phyloP scores from a whole-genome alignment of 2,329 filamentous ascomycete species.

The Cryphonectria carpinicola region DNA sequence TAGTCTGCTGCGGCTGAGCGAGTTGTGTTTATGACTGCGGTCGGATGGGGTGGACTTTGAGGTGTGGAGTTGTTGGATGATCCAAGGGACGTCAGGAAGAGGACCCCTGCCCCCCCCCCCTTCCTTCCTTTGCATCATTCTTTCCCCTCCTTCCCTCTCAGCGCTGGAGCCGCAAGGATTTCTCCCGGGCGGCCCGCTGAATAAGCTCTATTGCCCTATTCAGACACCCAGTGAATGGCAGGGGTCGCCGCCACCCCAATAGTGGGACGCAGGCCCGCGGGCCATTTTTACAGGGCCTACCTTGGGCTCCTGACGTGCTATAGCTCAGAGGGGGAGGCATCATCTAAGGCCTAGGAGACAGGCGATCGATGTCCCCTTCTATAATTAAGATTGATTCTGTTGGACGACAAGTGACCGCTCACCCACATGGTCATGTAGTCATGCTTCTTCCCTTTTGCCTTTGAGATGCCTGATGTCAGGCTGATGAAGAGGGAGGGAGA shows the following conservation, averaged over 20 bases:
- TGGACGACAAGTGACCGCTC: not conserved
- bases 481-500: not conserved
- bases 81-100: not conserved
- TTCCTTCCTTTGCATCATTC: not conserved
- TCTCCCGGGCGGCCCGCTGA: conserved; percentile 1
- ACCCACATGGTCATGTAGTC: not conserved
- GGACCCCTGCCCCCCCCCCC: not conserved
- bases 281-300: too few species aligned
- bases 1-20: not conserved
- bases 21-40: not conserved
- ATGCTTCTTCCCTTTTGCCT: not conserved
- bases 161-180: conserved; percentile 6
- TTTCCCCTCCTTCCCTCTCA: not conserved
- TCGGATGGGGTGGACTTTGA: not conserved
- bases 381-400: not conserved
- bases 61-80: not conserved
- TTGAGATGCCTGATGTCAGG: not conserved
- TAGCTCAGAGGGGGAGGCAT: too few species aligned
- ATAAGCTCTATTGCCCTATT: conserved; percentile 3
- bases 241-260: not conserved
- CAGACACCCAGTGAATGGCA: not conserved
- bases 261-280: not conserved
- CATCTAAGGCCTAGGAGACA: too few species aligned
- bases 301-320: too few species aligned
- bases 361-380: not conserved